Conservation (phyloP, 2,329 filamentous ascomycete genomes). For the Fusarium goolgardi region DNA sequence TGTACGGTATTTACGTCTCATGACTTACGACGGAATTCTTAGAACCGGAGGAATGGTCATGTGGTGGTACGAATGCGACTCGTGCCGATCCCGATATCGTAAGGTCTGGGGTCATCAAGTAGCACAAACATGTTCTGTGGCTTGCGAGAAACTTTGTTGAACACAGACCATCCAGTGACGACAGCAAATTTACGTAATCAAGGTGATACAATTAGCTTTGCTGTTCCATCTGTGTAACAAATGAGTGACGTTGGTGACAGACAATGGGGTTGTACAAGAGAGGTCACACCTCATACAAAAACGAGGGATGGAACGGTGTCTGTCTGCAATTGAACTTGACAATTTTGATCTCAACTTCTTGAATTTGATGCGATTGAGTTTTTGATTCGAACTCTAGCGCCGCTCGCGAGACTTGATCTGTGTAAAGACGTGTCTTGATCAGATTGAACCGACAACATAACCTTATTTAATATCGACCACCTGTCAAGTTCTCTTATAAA, state of each 20-base stretch:
- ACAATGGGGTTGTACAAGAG: neutral
- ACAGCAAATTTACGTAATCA: neutral
- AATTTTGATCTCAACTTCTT: too few relatives aligned
- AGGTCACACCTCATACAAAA: neutral
- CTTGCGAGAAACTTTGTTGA: neutral
- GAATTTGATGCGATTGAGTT: neutral
- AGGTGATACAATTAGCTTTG: neutral
- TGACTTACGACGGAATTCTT: neutral
- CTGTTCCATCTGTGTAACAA: neutral
- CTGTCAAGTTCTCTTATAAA: neutral
- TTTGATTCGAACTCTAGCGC: neutral
- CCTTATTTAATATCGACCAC: neutral
- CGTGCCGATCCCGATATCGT: neutral
- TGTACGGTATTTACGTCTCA: neutral
- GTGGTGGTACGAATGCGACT: neutral
- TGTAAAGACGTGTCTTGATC: neutral
- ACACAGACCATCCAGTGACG: neutral
- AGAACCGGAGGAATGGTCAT: neutral
- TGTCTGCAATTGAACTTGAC: neutral
- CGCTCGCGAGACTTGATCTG: neutral
- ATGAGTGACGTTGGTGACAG: neutral
- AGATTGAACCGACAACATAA: neutral
- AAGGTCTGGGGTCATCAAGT: neutral
- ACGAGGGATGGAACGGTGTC: too few relatives aligned
- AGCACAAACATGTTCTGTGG: neutral